These are phyloP conservation scores for Nannochloropsis oceanica DNA, from an alignment of 108 stramenopile species.

Conservation along the genomic window DNA sequence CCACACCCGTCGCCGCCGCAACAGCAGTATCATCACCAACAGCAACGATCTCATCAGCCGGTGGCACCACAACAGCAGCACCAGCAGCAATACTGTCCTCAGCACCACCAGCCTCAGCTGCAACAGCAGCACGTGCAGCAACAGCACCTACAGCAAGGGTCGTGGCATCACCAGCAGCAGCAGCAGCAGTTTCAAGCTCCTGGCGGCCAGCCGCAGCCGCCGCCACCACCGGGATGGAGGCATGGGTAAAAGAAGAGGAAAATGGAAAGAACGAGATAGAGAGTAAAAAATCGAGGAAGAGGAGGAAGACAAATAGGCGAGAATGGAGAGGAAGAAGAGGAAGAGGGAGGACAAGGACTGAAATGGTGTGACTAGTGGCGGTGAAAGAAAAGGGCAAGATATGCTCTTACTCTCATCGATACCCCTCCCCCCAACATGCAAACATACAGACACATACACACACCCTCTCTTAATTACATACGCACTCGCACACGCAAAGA, in stretches of 20 bases:
- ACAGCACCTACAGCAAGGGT: not conserved
- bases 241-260: too few relatives aligned
- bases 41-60: not conserved
- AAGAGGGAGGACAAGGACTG: too few relatives aligned
- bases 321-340: too few relatives aligned
- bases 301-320: too few relatives aligned
- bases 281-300: too few relatives aligned
- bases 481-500: not conserved
- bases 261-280: too few relatives aligned
- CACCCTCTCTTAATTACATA: not conserved
- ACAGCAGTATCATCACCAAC: not conserved
- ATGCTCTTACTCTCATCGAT: not conserved
- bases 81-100: not conserved
- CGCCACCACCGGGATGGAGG: too few relatives aligned
- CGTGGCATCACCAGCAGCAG: not conserved
- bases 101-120: not conserved
- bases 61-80: not conserved
- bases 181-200: not conserved
- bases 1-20: not conserved
- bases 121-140: not conserved
- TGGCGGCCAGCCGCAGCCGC: too few relatives aligned
- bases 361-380: too few relatives aligned
- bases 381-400: too few relatives aligned
- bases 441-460: not conserved
- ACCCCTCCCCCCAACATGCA: not conserved